Base-by-base conservation (phyloP, 1,284 basidiomycete species). In the Papiliotrema fonsecae region DNA sequence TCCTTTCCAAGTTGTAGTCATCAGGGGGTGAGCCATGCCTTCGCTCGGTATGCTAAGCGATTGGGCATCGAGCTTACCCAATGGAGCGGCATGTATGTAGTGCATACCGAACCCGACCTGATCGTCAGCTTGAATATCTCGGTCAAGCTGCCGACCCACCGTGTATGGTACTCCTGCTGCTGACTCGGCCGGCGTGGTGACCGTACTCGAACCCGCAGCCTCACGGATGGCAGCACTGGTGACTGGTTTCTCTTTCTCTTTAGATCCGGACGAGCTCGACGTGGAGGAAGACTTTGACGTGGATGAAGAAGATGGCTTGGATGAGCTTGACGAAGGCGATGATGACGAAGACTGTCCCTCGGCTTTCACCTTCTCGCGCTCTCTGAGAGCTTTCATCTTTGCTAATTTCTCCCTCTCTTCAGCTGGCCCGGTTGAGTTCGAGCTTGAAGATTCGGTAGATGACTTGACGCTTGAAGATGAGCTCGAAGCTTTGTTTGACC, bases 101-200 rank as follows among this genome's bases (percentile, higher is more conserved):
- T 64, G 58, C 63, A 67, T 62, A 6, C 63, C 63, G 35, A 65
- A 56, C 4, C 60, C 62, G 27, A 61, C 45, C 62, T 62, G 50
- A 16, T 7, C 24, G 42, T 25, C 11, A 13, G 34, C 21, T 27
- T 44, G 21, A 43, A 34, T 35, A 9, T 7, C 13, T 30, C 30
- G 22, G 25, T 37, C 40, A 24, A 19, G 30, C 38, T 34, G 26
- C 16, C 49, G 18, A 18, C 36, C 52, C 49, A 31, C 51, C 51
- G n/a, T n/a, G 39, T 42, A 36, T 14, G 40, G 47, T 28, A 44
- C 47, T 21, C 38, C 47, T 2, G 34, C 25, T 11, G 43, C 42
- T n/a, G 46, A 52, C 18, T 49, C 36, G 6, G 27, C 18, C 9
- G 27, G 14, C 4, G 32, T 26, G 22, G 54, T 56, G 4, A 46